A percentile compares a stretch with the other conserved stretches of the same genome.
These are phyloP conservation scores for Diaporthe sp. DNA, from an alignment of 2,329 filamentous ascomycete genomes.

Conservation along the genomic window DNA sequence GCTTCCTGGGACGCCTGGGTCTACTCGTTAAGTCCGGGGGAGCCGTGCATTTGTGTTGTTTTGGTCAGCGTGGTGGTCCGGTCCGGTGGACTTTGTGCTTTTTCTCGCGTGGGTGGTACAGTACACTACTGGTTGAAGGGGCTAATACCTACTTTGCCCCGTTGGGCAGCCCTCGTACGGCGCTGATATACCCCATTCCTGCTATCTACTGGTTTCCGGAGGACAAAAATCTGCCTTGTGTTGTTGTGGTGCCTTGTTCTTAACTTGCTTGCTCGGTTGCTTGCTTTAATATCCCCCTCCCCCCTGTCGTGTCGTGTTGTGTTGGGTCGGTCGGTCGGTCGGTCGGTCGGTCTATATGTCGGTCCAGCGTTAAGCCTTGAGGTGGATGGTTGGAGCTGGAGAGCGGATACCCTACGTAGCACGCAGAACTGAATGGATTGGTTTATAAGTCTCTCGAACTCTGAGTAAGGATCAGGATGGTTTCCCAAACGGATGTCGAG, in stretches of 20 bases:
- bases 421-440: conserved; percentile 4
- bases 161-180: not conserved
- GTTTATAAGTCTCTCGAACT: accelerated
- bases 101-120: not conserved
- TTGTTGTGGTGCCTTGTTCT: conserved; percentile 4
- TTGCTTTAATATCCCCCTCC: conserved; percentile 13
- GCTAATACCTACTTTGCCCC: not conserved
- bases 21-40: not conserved
- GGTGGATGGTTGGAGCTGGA: conserved; percentile 13
- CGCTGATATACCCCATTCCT: conserved; percentile 30
- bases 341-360: not conserved
- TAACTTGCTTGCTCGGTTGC: conserved; percentile 19
- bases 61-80: not conserved
- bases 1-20: conserved; percentile 58
- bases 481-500: not conserved
- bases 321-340: not conserved
- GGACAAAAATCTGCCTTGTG: conserved; percentile 17
- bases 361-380: not conserved
- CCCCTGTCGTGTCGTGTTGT: not conserved
- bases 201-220: conserved; percentile 24
- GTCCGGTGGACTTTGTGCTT: not conserved
- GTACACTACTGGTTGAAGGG: not conserved
- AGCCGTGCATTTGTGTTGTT: not conserved
- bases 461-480: not conserved
- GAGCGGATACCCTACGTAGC: conserved; percentile 25